Conservation (phyloP, 2,329 filamentous ascomycete species). For the Paracoccidioides lutzii region DNA sequence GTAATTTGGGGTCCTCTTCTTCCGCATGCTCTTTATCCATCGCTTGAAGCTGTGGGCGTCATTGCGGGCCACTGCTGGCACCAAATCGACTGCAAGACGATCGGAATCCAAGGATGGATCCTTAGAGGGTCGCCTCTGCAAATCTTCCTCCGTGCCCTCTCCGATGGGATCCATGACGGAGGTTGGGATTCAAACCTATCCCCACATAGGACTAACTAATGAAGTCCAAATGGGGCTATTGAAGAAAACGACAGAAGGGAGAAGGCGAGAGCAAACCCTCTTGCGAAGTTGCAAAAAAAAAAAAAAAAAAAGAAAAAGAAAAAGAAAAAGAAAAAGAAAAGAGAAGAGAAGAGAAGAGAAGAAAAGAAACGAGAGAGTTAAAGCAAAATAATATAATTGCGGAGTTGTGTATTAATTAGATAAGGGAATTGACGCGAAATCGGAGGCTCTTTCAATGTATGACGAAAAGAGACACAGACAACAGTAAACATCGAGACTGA, state of each 20-base stretch:
- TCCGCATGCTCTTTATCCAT: constrained; percentile 28
- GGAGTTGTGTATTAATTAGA: too few species aligned
- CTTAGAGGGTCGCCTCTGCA: neutral
- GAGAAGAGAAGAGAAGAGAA: too few species aligned
- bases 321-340: neutral
- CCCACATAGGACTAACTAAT: neutral
- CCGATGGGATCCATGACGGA: constrained; percentile 4
- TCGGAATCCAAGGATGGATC: neutral
- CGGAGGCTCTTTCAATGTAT: too few species aligned
- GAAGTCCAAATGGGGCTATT: too few species aligned
- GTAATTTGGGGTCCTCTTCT: constrained; percentile 11
- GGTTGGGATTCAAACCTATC: neutral
- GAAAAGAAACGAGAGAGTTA: too few species aligned
- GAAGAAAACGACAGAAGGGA: neutral
- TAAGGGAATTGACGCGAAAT: too few species aligned
- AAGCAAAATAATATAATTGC: too few species aligned
- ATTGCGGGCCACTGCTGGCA: neutral
- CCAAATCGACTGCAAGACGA: neutral
- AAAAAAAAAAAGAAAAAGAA: neutral
- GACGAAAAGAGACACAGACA: too few species aligned
- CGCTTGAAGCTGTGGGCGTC: constrained; percentile 20
- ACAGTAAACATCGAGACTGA: too few species aligned
- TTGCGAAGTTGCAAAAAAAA: neutral
- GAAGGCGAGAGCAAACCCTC: neutral
- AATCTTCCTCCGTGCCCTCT: neutral